Base-by-base conservation (phyloP, 2,329 filamentous ascomycete species). In the Fusarium brevicatenulatum region DNA sequence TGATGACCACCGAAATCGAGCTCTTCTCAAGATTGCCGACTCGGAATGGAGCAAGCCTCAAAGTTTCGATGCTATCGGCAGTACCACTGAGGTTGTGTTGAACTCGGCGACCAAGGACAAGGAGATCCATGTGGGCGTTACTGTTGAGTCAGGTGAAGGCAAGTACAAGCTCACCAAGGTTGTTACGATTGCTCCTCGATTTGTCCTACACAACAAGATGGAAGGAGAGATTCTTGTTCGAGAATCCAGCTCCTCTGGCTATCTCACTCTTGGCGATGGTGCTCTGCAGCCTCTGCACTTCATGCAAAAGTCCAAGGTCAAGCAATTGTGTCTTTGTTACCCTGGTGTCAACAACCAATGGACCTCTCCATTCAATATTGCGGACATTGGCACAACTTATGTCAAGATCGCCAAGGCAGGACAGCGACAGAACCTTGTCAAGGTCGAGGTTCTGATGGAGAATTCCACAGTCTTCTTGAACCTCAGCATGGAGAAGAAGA, bases 111-210 rank as follows among this genome's bases (percentile, higher is more conserved):
- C 88, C 46, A 91, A 89, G 47, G 88, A 87, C 63, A 91, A 91
- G 5, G 96, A 99, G 81, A 95, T 98, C 78, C 95, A 98, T 77
- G 88, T 97, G 11, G 96, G 96, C 52, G 91, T 99, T 54, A 95
- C 92, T 4, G 92, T 99, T 36, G 91, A 93, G 65, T 92, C 97
- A 65, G 96, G 96, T 16, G 93, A 97, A 78, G 96, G 96, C 77
- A 99, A 99, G 83, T 99, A 98, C 85, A 98, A 97, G 82, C 87
- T 99, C 86, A 97, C 94, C 23, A 98, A 97, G 84, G 93, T 98
- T 18, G 93, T 99, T 32, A 98, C 95, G 2, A 89, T 99, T 44
- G 91, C 96, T 1, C 96, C 97, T 32, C 90, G 96, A 30, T 99
- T 97, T 78, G 92, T 99, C 60, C 86, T 99, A 73, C 95, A 97